phyloP scores from a whole-genome alignment of 2,329 filamentous ascomycete genomes.

The Waltergamsia citrina region DNA sequence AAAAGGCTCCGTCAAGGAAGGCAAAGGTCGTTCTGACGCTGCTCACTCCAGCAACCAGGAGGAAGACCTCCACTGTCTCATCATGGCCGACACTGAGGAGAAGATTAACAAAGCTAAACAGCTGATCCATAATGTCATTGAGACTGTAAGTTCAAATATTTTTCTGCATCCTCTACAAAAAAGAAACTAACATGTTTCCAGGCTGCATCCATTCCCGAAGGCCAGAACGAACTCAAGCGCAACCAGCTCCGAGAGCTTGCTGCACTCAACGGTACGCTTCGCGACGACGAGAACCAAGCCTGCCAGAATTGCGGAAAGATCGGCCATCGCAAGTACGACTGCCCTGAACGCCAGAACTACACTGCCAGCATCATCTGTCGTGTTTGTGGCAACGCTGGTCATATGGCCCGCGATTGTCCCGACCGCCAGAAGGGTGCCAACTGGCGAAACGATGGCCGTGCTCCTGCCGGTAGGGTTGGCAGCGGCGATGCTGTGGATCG shows the following conservation, averaged over 20 bases:
- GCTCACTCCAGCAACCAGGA: slow-evolving; percentile 99
- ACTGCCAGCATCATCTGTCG: slow-evolving; percentile 99
- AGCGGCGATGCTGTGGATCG: slow-evolving; percentile 79
- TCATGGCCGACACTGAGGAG: slow-evolving; percentile 99
- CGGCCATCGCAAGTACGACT: slow-evolving; percentile 97
- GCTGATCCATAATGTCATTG: slow-evolving; percentile 95
- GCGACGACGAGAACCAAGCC: slow-evolving; percentile 98
- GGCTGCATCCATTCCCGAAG: slow-evolving; percentile 97
- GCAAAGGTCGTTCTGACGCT: slow-evolving; percentile 96
- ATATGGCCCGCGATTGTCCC: slow-evolving; percentile 97
- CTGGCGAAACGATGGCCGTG: slow-evolving; percentile 71
- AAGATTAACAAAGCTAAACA: slow-evolving; percentile 99
- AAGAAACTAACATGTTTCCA: slow-evolving; percentile 29
- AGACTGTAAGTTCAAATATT: slow-evolving; percentile 63
- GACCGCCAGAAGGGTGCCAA: slow-evolving; percentile 84
- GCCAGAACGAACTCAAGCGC: slow-evolving; percentile 96
- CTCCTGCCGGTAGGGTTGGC: slow-evolving; percentile 57
- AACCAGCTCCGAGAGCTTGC: slow-evolving; percentile 97
- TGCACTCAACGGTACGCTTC: slow-evolving; percentile 94
- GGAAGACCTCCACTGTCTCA: slow-evolving; percentile 96
- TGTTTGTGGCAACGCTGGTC: slow-evolving; percentile 93
- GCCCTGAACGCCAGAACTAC: slow-evolving; percentile 93
- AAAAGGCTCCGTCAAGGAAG: slow-evolving; percentile 99
- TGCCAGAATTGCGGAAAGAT: slow-evolving; percentile 99
- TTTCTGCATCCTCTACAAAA: neutral